These are phyloP conservation scores for Hypoxylon trugodes DNA, from an alignment of 495 filamentous ascomycete genomes.

Conservation along the genomic window DNA sequence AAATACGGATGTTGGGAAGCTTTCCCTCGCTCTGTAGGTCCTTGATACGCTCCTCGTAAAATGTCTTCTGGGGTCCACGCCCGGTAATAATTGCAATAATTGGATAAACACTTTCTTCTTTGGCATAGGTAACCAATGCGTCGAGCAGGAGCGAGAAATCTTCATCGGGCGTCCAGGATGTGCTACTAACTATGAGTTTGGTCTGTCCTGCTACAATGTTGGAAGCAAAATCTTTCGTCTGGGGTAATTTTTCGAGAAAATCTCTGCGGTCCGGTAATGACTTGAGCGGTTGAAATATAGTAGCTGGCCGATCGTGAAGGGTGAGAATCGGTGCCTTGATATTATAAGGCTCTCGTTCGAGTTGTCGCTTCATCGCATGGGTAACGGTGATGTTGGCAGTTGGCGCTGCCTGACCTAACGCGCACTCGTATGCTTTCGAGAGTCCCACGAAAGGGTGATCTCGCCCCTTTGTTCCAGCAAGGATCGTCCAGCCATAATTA, in stretches of 20 bases:
- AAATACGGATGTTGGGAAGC: slow-evolving; percentile 72
- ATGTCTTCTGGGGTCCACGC: slow-evolving; percentile 82
- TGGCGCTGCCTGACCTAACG: slow-evolving; percentile 70
- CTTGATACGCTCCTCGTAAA: slow-evolving; percentile 73
- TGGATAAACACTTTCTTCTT: slow-evolving; percentile 56
- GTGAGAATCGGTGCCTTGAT: slow-evolving; percentile 70
- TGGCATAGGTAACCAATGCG: slow-evolving; percentile 75
- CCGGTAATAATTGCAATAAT: slow-evolving; percentile 89
- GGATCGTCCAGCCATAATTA: slow-evolving; percentile 97
- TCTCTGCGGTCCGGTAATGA: slow-evolving; percentile 53
- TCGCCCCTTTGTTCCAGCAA: slow-evolving; percentile 70
- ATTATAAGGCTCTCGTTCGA: slow-evolving; percentile 67
- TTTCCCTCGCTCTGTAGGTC: slow-evolving; percentile 64
- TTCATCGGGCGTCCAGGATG: slow-evolving; percentile 96
- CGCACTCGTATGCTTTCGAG: slow-evolving; percentile 77
- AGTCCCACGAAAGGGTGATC: slow-evolving; percentile 79
- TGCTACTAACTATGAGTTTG: slow-evolving; percentile 84
- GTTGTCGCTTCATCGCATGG: slow-evolving; percentile 79
- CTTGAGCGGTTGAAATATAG: slow-evolving; percentile 77
- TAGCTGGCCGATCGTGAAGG: slow-evolving; percentile 88
- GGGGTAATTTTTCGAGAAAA: slow-evolving; percentile 69
- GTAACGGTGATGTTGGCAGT: slow-evolving; percentile 86
- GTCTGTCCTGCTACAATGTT: slow-evolving; percentile 63
- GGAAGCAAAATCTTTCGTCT: slow-evolving; percentile 63
- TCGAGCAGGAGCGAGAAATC: slow-evolving; percentile 92